Evolutionary conservation across 768 basidiomycete genomes (phyloP), one percentile per base, ranked within the genome.

Genomic region (Russula brevipes): DNA sequence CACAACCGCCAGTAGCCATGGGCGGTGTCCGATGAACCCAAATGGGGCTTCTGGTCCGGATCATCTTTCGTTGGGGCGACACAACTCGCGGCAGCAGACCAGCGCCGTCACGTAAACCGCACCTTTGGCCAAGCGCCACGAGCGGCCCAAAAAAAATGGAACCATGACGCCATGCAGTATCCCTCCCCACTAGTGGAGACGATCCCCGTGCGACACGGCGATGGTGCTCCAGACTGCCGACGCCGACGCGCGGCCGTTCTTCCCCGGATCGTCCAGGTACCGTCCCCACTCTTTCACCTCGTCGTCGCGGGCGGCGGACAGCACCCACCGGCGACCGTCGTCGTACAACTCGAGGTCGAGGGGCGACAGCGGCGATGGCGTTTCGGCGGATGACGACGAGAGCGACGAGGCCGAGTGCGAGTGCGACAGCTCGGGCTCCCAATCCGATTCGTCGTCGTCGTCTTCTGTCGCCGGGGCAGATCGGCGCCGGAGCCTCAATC

Each of bases 201-300:
- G 42, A 31, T 46, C 51, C 36, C 45, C 51, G 14, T 17, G 36
- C 1, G 51, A 17, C 11, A 52, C n/a, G 9, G 51, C 50, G 39
- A 58, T 46, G 9, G 42, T 31, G 16, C 44, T 33, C 55, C 49
- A 52, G n/a, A 7, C 5, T 8, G 50, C 30, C 16, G 60, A 62
- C 35, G 61, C 45, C 36, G 46, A 56, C 30, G 16, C 9, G 5
- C 45, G 52, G 16, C 16, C 38, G 35, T 53, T 42, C 14, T 30
- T 36, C 8, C 12, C 45, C 1, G 6, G 9, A 6, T 14, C 57
- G 14, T 19, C 49, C 12, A 63, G 52, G 33, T 49, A 63, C 33
- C 59, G 36, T 30, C 51, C 62, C 62, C 62, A 63, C 17, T 63
- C 62, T 46, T 41, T 41, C 14, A 63, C 5, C 17, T 63, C 62